These are phyloP conservation scores for Eucalyptus fibrosa DNA, from an alignment of 345 rosid species.

Conservation along the genomic window DNA sequence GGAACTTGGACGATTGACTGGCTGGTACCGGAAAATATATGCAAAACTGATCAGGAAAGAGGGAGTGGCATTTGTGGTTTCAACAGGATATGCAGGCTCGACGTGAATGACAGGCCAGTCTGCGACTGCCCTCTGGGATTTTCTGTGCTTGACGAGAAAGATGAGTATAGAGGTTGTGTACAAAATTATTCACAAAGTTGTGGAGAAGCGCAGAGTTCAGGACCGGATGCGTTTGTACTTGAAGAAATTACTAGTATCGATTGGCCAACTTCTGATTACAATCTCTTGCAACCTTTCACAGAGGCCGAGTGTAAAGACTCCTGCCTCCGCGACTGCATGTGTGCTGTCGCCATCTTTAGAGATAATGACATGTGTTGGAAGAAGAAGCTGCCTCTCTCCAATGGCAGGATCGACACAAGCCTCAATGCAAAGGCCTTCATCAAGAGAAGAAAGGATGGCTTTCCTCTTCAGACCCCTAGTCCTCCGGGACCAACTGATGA, in stretches of 20 bases:
- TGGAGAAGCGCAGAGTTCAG: neutral
- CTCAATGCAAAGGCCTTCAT: constrained; percentile 1
- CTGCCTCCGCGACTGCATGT: constrained; percentile 22
- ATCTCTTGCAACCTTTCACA: neutral
- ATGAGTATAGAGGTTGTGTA: constrained; percentile 6
- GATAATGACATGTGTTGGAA: constrained; percentile 5
- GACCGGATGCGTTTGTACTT: neutral
- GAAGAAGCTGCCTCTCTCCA: constrained; percentile 27
- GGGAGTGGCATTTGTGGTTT: constrained; percentile 26
- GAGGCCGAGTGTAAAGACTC: constrained; percentile 5
- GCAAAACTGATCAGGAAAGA: neutral
- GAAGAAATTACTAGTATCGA: neutral
- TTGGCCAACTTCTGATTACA: constrained; percentile 21
- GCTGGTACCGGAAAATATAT: constrained; percentile 4
- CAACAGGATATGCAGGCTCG: constrained; percentile 9
- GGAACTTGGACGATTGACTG: neutral
- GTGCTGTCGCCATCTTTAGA: constrained; percentile 13
- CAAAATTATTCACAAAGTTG: constrained; percentile 3
- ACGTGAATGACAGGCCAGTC: neutral
- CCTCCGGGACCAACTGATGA: neutral
- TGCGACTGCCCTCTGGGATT: constrained; percentile 14
- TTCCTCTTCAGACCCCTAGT: neutral
- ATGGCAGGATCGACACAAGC: neutral
- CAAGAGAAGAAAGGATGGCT: constrained; percentile 2
- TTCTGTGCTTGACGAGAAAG: neutral